These are phyloP conservation scores for Cetradonia linearis DNA, from an alignment of 495 filamentous ascomycete genomes.

Conservation along the genomic window DNA sequence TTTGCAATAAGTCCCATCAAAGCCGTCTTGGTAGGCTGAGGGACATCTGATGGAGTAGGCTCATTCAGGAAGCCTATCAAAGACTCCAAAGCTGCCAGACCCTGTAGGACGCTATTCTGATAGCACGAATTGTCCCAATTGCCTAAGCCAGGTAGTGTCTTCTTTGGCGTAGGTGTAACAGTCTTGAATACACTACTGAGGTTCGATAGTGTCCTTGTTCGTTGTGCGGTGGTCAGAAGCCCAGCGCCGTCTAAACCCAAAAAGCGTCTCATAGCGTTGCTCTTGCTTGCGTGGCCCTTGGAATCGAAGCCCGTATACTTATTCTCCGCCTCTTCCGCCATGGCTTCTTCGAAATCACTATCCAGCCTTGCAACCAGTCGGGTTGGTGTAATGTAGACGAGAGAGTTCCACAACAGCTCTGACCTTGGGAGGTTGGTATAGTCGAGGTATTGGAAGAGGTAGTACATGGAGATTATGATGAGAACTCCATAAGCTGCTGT, in stretches of 20 bases:
- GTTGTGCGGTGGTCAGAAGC: constrained; percentile 41
- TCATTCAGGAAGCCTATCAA: constrained; percentile 42
- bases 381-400: constrained; percentile 53
- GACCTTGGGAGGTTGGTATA: constrained; percentile 25
- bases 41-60: constrained; percentile 38
- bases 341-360: constrained; percentile 11
- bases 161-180: constrained; percentile 24
- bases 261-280: constrained; percentile 55
- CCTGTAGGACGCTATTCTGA: constrained; percentile 91
- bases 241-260: constrained; percentile 51
- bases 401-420: constrained; percentile 50
- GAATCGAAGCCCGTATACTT: constrained; percentile 23
- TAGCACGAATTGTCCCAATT: constrained; percentile 96
- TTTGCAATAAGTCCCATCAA: constrained; percentile 53
- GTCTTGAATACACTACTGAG: constrained; percentile 36
- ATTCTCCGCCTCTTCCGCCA: constrained; percentile 23
- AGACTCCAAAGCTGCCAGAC: constrained; percentile 63
- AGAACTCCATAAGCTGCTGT: constrained; percentile 27
- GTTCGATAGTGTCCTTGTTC: constrained; percentile 35
- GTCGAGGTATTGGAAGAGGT: constrained; percentile 30
- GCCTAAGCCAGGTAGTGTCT: constrained; percentile 62
- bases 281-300: constrained; percentile 48
- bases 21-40: constrained; percentile 42
- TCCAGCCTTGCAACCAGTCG: constrained; percentile 52
- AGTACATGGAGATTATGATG: constrained; percentile 36